A percentile compares a stretch with the other conserved stretches of the same genome.
Conservation (phyloP, 164 flowering plant genomes). For the Sedum album region DNA sequence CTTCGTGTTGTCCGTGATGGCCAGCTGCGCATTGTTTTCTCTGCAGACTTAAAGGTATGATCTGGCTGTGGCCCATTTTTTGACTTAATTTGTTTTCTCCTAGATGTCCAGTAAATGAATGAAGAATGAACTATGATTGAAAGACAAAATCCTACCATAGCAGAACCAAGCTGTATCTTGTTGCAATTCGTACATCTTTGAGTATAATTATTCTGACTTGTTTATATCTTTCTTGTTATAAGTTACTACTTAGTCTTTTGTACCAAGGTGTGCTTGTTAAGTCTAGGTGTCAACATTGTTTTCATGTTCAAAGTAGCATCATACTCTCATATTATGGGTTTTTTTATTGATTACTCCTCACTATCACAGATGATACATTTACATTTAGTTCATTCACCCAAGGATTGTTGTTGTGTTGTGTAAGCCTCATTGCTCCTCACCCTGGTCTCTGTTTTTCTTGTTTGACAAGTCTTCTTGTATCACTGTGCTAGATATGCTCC, state of each 20-base stretch:
- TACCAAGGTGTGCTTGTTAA: too few species aligned
- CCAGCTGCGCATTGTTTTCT: conserved; percentile 90
- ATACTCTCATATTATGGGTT: neutral
- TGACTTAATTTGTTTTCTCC: neutral
- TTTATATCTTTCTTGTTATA: neutral
- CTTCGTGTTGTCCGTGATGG: conserved; percentile 99
- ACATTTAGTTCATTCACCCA: neutral
- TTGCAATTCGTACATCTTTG: neutral
- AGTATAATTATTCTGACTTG: neutral
- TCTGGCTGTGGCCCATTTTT: neutral
- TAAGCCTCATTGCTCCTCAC: neutral
- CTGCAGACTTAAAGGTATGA: conserved; percentile 80
- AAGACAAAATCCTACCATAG: neutral
- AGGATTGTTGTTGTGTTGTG: neutral
- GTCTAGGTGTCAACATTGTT: neutral
- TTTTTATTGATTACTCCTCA: neutral
- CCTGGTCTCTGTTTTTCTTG: conserved; percentile 2
- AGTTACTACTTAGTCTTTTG: too few species aligned
- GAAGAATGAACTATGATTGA: neutral
- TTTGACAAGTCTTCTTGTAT: neutral
- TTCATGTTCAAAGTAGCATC: neutral
- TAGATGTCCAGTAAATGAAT: neutral
- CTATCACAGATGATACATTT: neutral
- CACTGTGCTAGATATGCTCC: conserved; percentile 65
- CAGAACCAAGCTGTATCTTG: neutral